These are phyloP conservation scores for Sedum album DNA, from an alignment of 164 flowering plant genomes.

Conservation along the genomic window DNA sequence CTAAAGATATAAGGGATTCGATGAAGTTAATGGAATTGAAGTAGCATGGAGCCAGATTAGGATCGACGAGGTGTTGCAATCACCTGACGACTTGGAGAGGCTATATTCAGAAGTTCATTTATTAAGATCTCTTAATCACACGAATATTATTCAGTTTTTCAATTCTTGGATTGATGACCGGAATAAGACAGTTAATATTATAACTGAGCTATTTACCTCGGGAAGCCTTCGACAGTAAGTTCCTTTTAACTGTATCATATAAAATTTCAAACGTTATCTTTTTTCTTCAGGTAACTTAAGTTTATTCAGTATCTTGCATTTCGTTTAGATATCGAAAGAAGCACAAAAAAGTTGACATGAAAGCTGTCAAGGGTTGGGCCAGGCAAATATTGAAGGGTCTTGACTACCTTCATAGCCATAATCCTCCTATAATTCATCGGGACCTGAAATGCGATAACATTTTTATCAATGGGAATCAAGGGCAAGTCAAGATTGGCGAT, in stretches of 20 bases:
- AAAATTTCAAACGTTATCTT: not conserved
- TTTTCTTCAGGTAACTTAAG: not conserved
- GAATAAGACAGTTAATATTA: no score
- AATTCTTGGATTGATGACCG: no score
- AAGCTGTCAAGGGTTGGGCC: no score
- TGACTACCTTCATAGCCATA: slow-evolving; percentile 9
- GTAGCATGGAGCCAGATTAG: no score
- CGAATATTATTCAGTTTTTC: slow-evolving; percentile 45
- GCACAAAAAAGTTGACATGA: no score
- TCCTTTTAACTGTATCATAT: not conserved
- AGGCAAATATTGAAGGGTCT: slow-evolving; percentile 1
- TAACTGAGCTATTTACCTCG: no score
- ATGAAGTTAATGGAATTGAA: no score
- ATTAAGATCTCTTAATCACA: slow-evolving; percentile 48
- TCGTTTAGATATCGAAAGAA: no score
- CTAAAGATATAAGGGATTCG: slow-evolving; percentile 52
- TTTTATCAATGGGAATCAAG: slow-evolving; percentile 10
- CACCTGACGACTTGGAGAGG: no score
- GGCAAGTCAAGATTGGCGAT: no score
- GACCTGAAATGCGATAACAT: slow-evolving; percentile 11
- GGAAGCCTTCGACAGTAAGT: slow-evolving; percentile 70
- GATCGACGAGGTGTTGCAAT: no score
- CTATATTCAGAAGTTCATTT: no score
- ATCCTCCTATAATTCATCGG: slow-evolving; percentile 3
- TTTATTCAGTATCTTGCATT: not conserved